phyloP scores from a whole-genome alignment of 371 early-diverging fungal species.

The Mortierella sp. region DNA sequence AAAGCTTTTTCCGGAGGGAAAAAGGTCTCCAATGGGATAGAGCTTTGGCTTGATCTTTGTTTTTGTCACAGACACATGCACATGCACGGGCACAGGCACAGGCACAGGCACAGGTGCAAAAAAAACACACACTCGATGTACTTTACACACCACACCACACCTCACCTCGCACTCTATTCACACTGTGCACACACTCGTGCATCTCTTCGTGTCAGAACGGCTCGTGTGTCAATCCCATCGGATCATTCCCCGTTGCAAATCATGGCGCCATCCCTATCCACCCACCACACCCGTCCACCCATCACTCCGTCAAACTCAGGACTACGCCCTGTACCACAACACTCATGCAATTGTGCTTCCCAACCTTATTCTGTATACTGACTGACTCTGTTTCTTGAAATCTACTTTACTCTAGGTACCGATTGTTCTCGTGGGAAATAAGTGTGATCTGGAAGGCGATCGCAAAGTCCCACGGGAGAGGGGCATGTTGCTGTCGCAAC shows the following conservation, averaged over 20 bases:
- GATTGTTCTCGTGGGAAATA: slow-evolving; percentile 89
- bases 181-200: neutral
- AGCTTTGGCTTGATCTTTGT: neutral
- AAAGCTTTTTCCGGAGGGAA: neutral
- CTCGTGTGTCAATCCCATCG: too few relatives aligned
- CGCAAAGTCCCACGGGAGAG: slow-evolving; percentile 80
- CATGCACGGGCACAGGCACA: neutral
- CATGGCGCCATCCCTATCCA: too few relatives aligned
- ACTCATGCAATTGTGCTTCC: neutral
- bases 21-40: neutral
- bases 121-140: too few relatives aligned
- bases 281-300: too few relatives aligned
- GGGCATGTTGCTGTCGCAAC: slow-evolving; percentile 73
- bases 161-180: neutral
- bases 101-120: neutral
- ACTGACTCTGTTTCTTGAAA: slow-evolving; percentile 1
- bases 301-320: too few relatives aligned
- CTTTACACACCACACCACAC: neutral
- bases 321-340: neutral
- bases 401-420: slow-evolving; percentile 72
- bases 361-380: neutral
- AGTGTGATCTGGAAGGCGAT: slow-evolving; percentile 87
- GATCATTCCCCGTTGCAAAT: too few relatives aligned
- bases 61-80: neutral
- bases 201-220: neutral